Conservation (phyloP, 2,329 filamentous ascomycete species). For the Penicillium sp. region DNA sequence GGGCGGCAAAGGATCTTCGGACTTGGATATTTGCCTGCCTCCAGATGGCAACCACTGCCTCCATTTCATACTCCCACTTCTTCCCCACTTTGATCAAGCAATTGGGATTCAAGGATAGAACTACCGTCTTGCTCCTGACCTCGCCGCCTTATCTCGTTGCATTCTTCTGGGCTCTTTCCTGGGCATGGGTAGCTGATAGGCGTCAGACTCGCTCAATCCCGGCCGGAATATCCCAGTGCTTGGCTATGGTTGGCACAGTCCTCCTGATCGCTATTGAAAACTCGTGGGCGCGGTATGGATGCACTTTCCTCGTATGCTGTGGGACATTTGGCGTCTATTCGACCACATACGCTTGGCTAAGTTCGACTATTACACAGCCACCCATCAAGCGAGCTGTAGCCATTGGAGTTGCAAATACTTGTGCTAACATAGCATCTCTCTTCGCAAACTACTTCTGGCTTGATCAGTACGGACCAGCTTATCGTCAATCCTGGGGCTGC, state of each 20-base stretch:
- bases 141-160: conserved; percentile 24
- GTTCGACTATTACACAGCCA: conserved; percentile 20
- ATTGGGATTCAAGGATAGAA: conserved; percentile 20
- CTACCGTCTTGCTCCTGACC: conserved; percentile 23
- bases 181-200: conserved; percentile 18
- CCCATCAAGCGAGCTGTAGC: conserved; percentile 19
- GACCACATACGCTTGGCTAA: conserved; percentile 19
- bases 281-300: conserved; percentile 19
- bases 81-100: conserved; percentile 27
- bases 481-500: conserved; percentile 20
- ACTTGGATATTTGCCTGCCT: conserved; percentile 21
- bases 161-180: conserved; percentile 19
- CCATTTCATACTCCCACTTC: conserved; percentile 25
- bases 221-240: conserved; percentile 11
- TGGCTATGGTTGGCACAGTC: conserved; percentile 16
- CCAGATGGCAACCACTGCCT: conserved; percentile 19
- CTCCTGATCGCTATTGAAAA: conserved; percentile 13
- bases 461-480: conserved; percentile 17
- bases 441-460: conserved; percentile 24
- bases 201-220: conserved; percentile 16
- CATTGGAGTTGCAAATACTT: conserved; percentile 19
- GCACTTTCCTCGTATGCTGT: conserved; percentile 17
- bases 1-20: conserved; percentile 17
- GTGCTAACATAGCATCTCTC: conserved; percentile 17
- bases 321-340: conserved; percentile 23